Evolutionary conservation across 805 yeast species (phyloP).

Genomic region (Candida michaelii): DNA sequence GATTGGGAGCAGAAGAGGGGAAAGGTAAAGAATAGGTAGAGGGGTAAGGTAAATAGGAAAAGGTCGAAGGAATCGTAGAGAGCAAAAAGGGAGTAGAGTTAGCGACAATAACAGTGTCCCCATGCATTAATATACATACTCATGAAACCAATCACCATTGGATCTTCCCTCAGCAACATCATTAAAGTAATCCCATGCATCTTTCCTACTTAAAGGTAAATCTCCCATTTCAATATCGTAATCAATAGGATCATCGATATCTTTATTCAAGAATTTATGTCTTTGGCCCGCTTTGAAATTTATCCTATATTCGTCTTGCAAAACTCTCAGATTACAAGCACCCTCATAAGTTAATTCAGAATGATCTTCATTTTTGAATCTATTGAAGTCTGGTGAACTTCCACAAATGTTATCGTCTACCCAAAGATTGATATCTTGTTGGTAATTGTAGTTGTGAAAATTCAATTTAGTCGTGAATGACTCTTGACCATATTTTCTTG

Average conservation of each 20-base stretch:
- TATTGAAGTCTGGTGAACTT: constrained; percentile 24
- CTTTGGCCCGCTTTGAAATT: constrained; percentile 25
- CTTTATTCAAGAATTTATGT: constrained; percentile 21
- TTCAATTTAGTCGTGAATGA: constrained; percentile 28
- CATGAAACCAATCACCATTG: constrained; percentile 22
- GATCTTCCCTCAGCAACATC: constrained; percentile 19
- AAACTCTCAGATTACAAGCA: constrained; percentile 34
- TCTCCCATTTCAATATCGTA: constrained; percentile 26
- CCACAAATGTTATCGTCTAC: constrained; percentile 44
- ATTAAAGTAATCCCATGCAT: constrained; percentile 32
- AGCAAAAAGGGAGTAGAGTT: too few relatives aligned
- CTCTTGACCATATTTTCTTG: constrained; percentile 31
- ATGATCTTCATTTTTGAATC: constrained; percentile 23
- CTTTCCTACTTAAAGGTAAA: constrained; percentile 43
- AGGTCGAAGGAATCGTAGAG: not conserved
- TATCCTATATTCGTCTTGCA: constrained; percentile 40
- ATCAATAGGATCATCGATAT: constrained; percentile 26
- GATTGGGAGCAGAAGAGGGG: too few relatives aligned
- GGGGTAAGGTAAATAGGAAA: too few relatives aligned
- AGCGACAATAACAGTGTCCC: too few relatives aligned
- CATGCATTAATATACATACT: constrained; percentile 7
- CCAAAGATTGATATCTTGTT: constrained; percentile 46
- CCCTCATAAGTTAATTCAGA: constrained; percentile 34
- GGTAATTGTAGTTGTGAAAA: constrained; percentile 37
- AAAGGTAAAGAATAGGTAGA: too few relatives aligned